Percentiles rank a stretch among this genome's conserved stretches.
Evolutionary conservation across 2,329 filamentous ascomycete genomes (phyloP).

Genomic region (Microdochium trichocladiopsis): DNA sequence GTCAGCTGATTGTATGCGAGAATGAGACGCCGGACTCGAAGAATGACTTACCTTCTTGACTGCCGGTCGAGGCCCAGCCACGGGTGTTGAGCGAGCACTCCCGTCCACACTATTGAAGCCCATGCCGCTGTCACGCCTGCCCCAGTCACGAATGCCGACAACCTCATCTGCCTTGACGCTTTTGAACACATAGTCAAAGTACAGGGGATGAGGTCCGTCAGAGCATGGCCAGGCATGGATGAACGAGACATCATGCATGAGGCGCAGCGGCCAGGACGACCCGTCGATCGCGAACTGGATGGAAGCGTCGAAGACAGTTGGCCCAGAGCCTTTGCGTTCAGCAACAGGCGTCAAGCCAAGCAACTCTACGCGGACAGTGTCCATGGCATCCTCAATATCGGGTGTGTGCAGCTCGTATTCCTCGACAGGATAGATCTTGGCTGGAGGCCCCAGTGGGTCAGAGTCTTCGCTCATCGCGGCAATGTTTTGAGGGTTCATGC

Average conservation of each 20-base stretch:
- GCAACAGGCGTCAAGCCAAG: slow-evolving; percentile 48
- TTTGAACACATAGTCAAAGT: slow-evolving; percentile 62
- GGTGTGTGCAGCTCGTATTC: slow-evolving; percentile 60
- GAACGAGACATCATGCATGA: slow-evolving; percentile 60
- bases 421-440: slow-evolving; percentile 54
- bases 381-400: slow-evolving; percentile 58
- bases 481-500: slow-evolving; percentile 51
- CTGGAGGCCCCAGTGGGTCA: slow-evolving; percentile 59
- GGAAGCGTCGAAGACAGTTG: slow-evolving; percentile 50
- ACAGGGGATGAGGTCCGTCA: slow-evolving; percentile 60
- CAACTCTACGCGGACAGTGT: slow-evolving; percentile 64
- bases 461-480: slow-evolving; percentile 60
- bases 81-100: slow-evolving; percentile 12
- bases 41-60: background rate
- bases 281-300: slow-evolving; percentile 59
- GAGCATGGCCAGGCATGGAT: slow-evolving; percentile 59
- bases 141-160: slow-evolving; percentile 61
- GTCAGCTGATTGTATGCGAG: background rate
- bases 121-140: slow-evolving; percentile 29
- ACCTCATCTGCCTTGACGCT: slow-evolving; percentile 57
- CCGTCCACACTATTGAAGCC: slow-evolving; percentile 9
- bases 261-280: slow-evolving; percentile 54
- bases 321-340: slow-evolving; percentile 20
- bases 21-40: too few species aligned
- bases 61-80: slow-evolving; percentile 2